phyloP scores from a whole-genome alignment of 805 yeast species.

The Kuraishia cidri region DNA sequence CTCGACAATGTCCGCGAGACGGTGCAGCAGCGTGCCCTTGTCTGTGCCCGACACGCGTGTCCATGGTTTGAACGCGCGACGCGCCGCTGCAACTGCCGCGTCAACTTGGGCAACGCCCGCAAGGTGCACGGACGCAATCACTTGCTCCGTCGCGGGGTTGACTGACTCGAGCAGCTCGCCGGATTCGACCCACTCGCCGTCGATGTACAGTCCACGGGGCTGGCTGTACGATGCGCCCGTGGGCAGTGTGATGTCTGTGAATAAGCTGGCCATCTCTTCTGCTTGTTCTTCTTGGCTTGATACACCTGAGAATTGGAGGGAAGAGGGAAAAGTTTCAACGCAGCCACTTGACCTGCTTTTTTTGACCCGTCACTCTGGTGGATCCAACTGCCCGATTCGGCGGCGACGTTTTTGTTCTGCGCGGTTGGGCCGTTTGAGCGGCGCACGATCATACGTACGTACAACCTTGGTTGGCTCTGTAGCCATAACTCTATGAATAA shows the following conservation, averaged over 20 bases:
- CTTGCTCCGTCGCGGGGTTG: constrained; percentile 41
- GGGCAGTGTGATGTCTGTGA: constrained; percentile 18
- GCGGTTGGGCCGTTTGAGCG: too few relatives aligned
- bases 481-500: too few relatives aligned
- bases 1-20: constrained; percentile 43
- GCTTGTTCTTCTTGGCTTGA: not conserved
- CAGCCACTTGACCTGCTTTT: too few relatives aligned
- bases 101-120: constrained; percentile 41
- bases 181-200: constrained; percentile 40
- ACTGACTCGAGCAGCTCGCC: constrained; percentile 28
- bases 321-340: too few relatives aligned
- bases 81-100: constrained; percentile 40
- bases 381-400: too few relatives aligned
- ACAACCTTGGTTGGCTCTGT: too few relatives aligned
- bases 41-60: constrained; percentile 29
- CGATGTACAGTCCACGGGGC: constrained; percentile 55
- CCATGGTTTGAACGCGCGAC: constrained; percentile 38
- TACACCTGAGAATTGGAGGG: too few relatives aligned
- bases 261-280: not conserved
- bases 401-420: too few relatives aligned
- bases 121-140: constrained; percentile 35
- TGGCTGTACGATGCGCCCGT: constrained; percentile 39
- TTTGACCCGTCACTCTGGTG: too few relatives aligned
- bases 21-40: constrained; percentile 29
- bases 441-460: too few relatives aligned